A percentile compares a stretch with the other conserved stretches of the same genome.
phyloP scores from a whole-genome alignment of 2,329 filamentous ascomycete genomes.

The Calcarisporium arbuscula region DNA sequence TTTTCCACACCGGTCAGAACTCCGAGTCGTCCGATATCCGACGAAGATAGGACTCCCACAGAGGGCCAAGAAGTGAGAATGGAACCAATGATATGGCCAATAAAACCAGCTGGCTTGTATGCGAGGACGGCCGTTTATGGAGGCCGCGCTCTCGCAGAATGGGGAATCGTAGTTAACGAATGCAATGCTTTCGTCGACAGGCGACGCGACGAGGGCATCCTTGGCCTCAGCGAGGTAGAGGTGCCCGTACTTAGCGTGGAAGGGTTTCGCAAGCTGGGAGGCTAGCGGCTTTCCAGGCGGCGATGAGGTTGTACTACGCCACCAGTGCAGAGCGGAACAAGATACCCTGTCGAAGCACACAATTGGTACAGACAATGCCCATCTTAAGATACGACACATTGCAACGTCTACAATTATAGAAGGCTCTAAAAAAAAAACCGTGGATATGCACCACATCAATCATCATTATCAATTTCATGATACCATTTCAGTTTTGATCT shows the following conservation, averaged over 20 bases:
- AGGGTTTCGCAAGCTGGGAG: constrained; percentile 31
- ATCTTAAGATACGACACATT: no score
- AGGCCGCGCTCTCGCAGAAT: constrained; percentile 71
- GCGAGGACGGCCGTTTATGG: constrained; percentile 51
- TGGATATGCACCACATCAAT: no score
- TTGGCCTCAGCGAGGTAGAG: constrained; percentile 61
- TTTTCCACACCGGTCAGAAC: constrained; percentile 2
- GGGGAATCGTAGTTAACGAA: constrained; percentile 67
- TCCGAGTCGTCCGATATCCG: no score
- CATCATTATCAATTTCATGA: no score
- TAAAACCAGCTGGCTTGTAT: constrained; percentile 40
- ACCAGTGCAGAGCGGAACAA: no score
- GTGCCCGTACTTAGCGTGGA: constrained; percentile 35
- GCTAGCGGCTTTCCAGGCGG: constrained; percentile 14
- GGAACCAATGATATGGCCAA: constrained; percentile 33
- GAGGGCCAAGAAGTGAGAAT: constrained; percentile 12
- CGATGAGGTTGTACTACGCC: not conserved
- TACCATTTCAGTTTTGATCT: no score
- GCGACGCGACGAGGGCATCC: constrained; percentile 66
- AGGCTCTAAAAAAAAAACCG: no score
- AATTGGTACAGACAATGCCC: no score
- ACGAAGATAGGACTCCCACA: constrained; percentile 1
- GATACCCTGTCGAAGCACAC: no score
- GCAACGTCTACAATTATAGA: no score
- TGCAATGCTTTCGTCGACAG: constrained; percentile 78